Evolutionary conservation across 148 eudicot genomes (phyloP), one percentile per base, ranked within the genome.

Genomic region (Vaccinium darrowii): DNA sequence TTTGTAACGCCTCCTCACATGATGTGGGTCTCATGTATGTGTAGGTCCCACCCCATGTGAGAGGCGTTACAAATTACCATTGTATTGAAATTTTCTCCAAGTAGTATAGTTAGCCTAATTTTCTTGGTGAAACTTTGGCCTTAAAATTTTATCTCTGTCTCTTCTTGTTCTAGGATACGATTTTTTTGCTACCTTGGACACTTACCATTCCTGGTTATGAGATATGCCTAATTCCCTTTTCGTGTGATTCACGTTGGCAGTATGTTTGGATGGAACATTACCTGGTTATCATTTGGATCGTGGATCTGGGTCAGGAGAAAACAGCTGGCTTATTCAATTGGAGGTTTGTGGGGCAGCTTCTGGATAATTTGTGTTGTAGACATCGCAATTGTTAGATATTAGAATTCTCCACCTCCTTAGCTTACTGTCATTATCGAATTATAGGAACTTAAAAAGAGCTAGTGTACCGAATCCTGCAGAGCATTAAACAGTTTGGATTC

Each of bases 251-350:
- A 13, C 27, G 58, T 79, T 86, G 88, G 75, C 91, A 97, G 99
- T 97, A 52, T 97, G 98, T 86, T 89, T 97, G 93, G 99, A 97
- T 80, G 99, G 99, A 89, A 90, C 98, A 33, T 88, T 94, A 88
- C 99, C 99, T 25, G 99, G 93, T 63, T 97, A 95, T 84, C 99
- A 97, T 91, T 83, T 86, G 83, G 93, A 97, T 86, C 95, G 88
- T 62, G 99, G 99, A 86, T 94, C 67, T 83, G 99, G 95, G 36
- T 86, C 95, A 65, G 99, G 99, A 43, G 96, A 91, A 86, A 91
- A 95, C 86, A 94, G 98, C 89, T 97, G 99, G 99, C 94, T 97
- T 54, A 88, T 97, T 89, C 92, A 97, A 80, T 89, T 97, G 83
- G 99, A 97, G 98, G 99, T 97, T 65, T 87, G 95, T 87, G 79